Evolutionary conservation across 768 basidiomycete genomes (phyloP), one percentile per base, ranked within the genome.

Genomic region (Calocybe gangraenosa): DNA sequence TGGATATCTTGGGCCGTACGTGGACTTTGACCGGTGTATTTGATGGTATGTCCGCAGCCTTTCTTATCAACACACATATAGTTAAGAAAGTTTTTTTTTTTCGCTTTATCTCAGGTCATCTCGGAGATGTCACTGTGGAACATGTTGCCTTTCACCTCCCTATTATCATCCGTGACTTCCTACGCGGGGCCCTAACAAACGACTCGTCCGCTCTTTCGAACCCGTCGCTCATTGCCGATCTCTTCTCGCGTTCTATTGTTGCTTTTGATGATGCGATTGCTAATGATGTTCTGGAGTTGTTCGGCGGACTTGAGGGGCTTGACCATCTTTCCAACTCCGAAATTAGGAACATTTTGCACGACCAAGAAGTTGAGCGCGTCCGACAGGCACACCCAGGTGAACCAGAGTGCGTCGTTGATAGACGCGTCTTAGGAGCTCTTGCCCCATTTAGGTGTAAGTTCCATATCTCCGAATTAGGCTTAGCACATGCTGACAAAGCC

Each of bases 11-110:
- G 39, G 82, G 78, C 11, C 73, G 67, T 22, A 61, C 66, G 39
- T 85, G 83, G 82, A 68, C 71, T n/a, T 70, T 85, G 50, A 81
- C 80, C 1, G 83, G 79, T 37, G 81, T 85, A 28, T 85, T 85
- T 54, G 83, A 85, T 59, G 83, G 83, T 78, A 54, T 49, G 79
- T 57, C 25, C 14, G 44, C 42, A 38, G 35, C 23, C 25, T 44
- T 28, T 28, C 42, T 49, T 41, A 38, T 23, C 37, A 34, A 10
- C 21, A 23, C 21, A 36, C 38, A 42, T 31, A 50, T 49, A 31
- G 34, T 40, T 30, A 6, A 11, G 11, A 5, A 28, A 28, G 11
- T 28, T 28, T 11, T 28, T 28, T 11, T 28, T 28, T 11, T 28
- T 28, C 25, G 11, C 25, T 40, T 45, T 25, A 43, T 48, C 35